phyloP scores from a whole-genome alignment of 139 green algal genomes.

The Chlorella sp. region DNA sequence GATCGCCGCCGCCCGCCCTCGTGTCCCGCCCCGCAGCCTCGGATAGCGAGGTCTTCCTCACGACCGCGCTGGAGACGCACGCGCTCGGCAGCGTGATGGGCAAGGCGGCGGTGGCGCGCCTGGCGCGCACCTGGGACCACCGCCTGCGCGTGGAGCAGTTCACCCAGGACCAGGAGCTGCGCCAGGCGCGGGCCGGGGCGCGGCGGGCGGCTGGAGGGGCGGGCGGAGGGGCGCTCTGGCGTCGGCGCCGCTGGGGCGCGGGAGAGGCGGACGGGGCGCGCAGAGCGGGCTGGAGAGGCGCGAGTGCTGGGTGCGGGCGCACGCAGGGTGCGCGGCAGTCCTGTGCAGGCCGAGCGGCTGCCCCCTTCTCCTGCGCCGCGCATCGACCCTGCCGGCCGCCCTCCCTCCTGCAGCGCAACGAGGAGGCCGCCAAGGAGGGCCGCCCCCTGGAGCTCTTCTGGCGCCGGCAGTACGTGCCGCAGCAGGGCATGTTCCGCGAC shows the following conservation, averaged over 20 bases:
- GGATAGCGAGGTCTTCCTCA: slow-evolving; percentile 85
- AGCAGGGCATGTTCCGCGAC: slow-evolving; percentile 86
- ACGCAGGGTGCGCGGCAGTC: slow-evolving; percentile 11
- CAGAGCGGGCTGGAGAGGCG: no score
- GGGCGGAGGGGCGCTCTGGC: no score
- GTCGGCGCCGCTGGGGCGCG: no score
- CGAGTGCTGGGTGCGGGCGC: no score
- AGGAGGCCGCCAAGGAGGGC: slow-evolving; percentile 29
- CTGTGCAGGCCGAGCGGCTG: no score
- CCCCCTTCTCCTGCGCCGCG: background rate
- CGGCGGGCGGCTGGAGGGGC: no score
- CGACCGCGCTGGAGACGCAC: slow-evolving; percentile 36
- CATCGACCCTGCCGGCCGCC: background rate
- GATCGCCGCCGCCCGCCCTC: no score
- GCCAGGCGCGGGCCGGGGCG: no score
- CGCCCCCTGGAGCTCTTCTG: slow-evolving; percentile 70
- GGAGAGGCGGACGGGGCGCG: no score
- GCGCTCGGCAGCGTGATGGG: slow-evolving; percentile 30
- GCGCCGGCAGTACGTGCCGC: slow-evolving; percentile 78
- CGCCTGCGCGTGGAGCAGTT: slow-evolving; percentile 43
- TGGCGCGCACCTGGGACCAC: slow-evolving; percentile 45
- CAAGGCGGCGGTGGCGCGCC: slow-evolving; percentile 27
- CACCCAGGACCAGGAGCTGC: slow-evolving; percentile 49
- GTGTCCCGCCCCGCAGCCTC: no score
- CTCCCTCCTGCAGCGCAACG: slow-evolving; percentile 32